These are phyloP conservation scores for Mycena chlorophos DNA, from an alignment of 768 basidiomycete genomes.

Conservation along the genomic window DNA sequence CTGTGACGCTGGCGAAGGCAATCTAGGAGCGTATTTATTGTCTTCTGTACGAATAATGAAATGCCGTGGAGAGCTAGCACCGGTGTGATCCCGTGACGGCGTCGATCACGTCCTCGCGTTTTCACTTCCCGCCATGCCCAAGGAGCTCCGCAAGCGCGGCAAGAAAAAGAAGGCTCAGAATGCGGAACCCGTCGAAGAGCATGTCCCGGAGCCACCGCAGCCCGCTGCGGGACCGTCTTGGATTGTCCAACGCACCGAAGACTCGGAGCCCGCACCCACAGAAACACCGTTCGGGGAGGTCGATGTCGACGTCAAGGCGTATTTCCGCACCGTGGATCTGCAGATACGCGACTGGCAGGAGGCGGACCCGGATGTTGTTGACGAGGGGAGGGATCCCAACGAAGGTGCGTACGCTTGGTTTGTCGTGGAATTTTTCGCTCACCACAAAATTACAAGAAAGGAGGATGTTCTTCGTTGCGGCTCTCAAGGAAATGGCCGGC, in stretches of 20 bases:
- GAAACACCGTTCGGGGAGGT: slow-evolving; percentile 90
- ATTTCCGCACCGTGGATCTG: slow-evolving; percentile 85
- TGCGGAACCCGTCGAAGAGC: slow-evolving; percentile 45
- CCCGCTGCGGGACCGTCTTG: slow-evolving; percentile 59
- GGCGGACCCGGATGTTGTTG: slow-evolving; percentile 39
- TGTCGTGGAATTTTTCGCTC: slow-evolving; percentile 18
- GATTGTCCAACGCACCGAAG: slow-evolving; percentile 51
- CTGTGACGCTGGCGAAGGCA: no score
- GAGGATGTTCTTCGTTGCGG: slow-evolving; percentile 76
- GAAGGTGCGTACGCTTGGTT: slow-evolving; percentile 51
- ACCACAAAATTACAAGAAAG: slow-evolving; percentile 50
- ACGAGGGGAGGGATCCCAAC: slow-evolving; percentile 58
- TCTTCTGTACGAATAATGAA: no score
- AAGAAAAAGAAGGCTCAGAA: slow-evolving; percentile 51
- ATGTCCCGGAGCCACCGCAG: slow-evolving; percentile 22
- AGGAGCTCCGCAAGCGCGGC: slow-evolving; percentile 74
- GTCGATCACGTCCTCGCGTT: background rate
- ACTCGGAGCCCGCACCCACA: slow-evolving; percentile 41
- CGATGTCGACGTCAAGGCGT: slow-evolving; percentile 88
- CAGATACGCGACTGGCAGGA: slow-evolving; percentile 89
- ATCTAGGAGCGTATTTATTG: no score
- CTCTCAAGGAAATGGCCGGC: slow-evolving; percentile 78
- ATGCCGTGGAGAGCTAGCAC: no score
- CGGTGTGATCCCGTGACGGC: background rate
- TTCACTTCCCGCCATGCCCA: slow-evolving; percentile 51